Percentiles rank a stretch among this genome's conserved stretches.
These are phyloP conservation scores for Akanthomyces muscarius DNA, from an alignment of 2,329 filamentous ascomycete species.

Conservation along the genomic window DNA sequence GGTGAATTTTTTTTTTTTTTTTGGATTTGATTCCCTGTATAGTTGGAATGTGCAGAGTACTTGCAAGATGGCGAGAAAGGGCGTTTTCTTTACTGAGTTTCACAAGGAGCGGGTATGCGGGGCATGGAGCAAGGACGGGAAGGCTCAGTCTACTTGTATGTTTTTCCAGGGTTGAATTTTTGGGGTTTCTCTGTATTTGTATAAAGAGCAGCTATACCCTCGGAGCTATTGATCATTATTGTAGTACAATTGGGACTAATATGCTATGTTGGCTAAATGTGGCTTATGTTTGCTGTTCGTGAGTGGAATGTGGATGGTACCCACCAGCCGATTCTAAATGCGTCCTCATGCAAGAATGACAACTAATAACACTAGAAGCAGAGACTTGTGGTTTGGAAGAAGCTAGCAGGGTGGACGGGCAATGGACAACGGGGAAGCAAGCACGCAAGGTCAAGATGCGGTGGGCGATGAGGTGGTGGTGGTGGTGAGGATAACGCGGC, in stretches of 20 bases:
- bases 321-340: not conserved
- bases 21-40: not conserved
- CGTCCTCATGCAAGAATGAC: not conserved
- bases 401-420: not conserved
- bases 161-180: not conserved
- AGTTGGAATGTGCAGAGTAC: slow-evolving; percentile 3
- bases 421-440: not conserved
- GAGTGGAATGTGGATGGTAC: not conserved
- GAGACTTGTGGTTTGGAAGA: not conserved
- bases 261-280: not conserved
- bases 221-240: not conserved
- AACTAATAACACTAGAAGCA: not conserved
- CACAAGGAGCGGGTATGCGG: not conserved
- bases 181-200: slow-evolving; percentile 9
- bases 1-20: not conserved
- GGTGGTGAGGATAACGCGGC: not conserved
- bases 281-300: not conserved
- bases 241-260: not conserved
- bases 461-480: not conserved
- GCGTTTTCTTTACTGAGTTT: slow-evolving; percentile 8
- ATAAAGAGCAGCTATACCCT: slow-evolving; percentile 15
- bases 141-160: slow-evolving; percentile 2
- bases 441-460: not conserved
- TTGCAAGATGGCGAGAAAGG: not conserved
- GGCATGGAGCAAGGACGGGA: not conserved